Percentiles rank a stretch among this genome's conserved stretches.
phyloP scores from a whole-genome alignment of 2,329 filamentous ascomycete species.

The Aspergillus sp. region DNA sequence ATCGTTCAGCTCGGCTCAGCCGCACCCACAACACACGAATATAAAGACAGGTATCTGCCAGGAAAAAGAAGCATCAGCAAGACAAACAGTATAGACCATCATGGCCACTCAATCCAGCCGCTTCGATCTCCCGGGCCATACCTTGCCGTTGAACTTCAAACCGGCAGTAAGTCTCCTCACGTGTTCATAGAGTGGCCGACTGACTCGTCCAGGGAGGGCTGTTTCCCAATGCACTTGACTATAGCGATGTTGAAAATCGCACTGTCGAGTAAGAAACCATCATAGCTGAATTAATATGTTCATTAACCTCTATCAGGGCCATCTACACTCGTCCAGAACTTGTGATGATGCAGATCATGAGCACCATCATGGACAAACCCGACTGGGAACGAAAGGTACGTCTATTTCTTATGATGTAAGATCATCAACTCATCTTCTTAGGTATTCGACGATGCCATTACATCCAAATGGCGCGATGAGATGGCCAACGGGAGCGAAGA shows the following conservation, averaged over 20 bases:
- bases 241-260: background rate
- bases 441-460: conserved; percentile 32
- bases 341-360: conserved; percentile 39
- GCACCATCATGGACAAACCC: conserved; percentile 38
- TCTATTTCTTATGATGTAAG: too few species aligned
- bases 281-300: background rate
- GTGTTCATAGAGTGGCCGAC: too few species aligned
- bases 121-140: background rate
- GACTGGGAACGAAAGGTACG: conserved; percentile 35
- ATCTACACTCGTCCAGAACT: conserved; percentile 28
- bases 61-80: too few species aligned
- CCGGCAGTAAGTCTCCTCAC: background rate
- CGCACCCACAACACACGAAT: too few species aligned
- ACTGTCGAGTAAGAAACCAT: background rate
- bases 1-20: too few species aligned
- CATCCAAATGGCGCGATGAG: conserved; percentile 31
- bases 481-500: conserved; percentile 10
- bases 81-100: background rate
- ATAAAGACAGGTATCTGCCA: too few species aligned
- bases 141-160: background rate
- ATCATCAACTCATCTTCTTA: conserved; percentile 1
- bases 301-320: conserved; percentile 1
- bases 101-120: background rate
- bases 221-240: background rate
- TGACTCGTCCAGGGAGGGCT: background rate